Percentiles rank a stretch among this genome's conserved stretches.
Conservation (phyloP, 352 stramenopile genomes). For the Pythium vanterpoolii region DNA sequence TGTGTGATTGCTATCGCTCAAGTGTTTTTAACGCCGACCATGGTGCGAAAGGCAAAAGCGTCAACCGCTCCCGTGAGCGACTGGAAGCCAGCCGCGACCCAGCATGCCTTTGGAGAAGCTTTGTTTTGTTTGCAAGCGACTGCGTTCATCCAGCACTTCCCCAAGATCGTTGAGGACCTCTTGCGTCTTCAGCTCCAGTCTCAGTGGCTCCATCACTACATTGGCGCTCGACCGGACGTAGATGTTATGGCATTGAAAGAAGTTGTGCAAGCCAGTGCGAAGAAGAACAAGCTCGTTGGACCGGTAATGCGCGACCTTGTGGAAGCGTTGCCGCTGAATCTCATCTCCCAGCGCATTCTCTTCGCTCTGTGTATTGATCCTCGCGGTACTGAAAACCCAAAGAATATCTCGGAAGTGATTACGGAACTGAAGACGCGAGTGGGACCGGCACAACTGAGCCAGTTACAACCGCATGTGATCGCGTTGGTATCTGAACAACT, state of each 20-base stretch:
- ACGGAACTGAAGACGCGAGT: slow-evolving; percentile 3
- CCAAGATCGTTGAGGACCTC: slow-evolving; percentile 16
- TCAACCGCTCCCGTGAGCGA: neutral
- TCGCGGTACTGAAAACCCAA: neutral
- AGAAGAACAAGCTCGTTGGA: slow-evolving; percentile 27
- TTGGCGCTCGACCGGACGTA: slow-evolving; percentile 39
- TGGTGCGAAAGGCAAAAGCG: neutral
- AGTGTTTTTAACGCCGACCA: slow-evolving; percentile 3
- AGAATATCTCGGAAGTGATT: neutral
- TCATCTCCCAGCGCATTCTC: slow-evolving; percentile 14
- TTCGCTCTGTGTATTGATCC: slow-evolving; percentile 7
- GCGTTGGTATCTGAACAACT: slow-evolving; percentile 14
- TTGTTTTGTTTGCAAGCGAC: slow-evolving; percentile 5
- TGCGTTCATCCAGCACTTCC: slow-evolving; percentile 9
- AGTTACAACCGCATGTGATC: neutral
- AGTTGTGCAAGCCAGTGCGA: neutral
- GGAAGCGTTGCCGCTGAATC: slow-evolving; percentile 6
- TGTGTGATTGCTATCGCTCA: slow-evolving; percentile 7
- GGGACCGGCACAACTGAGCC: neutral
- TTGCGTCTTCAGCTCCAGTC: slow-evolving; percentile 23
- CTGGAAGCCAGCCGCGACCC: slow-evolving; percentile 2
- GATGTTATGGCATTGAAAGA: slow-evolving; percentile 36
- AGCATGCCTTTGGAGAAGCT: slow-evolving; percentile 1
- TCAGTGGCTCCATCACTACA: slow-evolving; percentile 44
- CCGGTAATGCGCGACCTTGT: slow-evolving; percentile 12